Evolutionary conservation across 768 basidiomycete species (phyloP).

Genomic region (Udeniomyces megalosporus): DNA sequence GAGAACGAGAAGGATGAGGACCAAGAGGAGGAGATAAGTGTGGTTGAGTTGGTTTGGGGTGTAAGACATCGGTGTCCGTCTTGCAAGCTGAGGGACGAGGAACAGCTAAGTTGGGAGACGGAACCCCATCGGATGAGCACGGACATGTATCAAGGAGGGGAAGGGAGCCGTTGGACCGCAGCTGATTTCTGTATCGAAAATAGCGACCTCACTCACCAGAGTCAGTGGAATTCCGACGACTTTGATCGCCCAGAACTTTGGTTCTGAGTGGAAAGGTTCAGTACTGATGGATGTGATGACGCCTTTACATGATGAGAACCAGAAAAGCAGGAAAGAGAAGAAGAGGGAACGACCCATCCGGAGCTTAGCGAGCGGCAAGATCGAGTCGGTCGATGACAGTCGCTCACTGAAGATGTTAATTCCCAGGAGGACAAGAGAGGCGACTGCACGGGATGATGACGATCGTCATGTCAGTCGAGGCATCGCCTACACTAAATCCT

Average conservation of each 20-base stretch:
- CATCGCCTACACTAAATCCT: no score
- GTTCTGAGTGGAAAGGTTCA: slow-evolving; percentile 3
- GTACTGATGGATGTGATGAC: not conserved
- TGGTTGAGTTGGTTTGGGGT: slow-evolving; percentile 5
- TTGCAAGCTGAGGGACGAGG: not conserved
- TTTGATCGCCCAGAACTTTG: slow-evolving; percentile 14
- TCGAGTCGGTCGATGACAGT: no score
- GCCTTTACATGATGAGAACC: not conserved
- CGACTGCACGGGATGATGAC: not conserved
- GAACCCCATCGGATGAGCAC: no score
- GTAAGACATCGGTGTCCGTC: no score
- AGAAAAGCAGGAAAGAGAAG: not conserved
- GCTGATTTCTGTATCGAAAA: no score
- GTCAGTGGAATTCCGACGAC: not conserved
- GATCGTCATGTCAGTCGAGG: no score
- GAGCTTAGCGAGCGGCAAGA: no score
- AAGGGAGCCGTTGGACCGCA: no score
- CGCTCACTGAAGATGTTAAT: slow-evolving; percentile 16
- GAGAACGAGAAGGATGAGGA: slow-evolving; percentile 12
- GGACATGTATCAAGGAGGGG: no score
- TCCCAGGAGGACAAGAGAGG: not conserved
- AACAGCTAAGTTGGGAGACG: not conserved
- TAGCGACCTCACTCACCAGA: not conserved
- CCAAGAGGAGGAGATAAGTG: slow-evolving; percentile 4
- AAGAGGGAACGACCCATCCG: not conserved